A percentile compares a stretch with the other conserved stretches of the same genome.
Evolutionary conservation across 2,329 filamentous ascomycete species (phyloP).

Genomic region (Zymoseptoria brevis): DNA sequence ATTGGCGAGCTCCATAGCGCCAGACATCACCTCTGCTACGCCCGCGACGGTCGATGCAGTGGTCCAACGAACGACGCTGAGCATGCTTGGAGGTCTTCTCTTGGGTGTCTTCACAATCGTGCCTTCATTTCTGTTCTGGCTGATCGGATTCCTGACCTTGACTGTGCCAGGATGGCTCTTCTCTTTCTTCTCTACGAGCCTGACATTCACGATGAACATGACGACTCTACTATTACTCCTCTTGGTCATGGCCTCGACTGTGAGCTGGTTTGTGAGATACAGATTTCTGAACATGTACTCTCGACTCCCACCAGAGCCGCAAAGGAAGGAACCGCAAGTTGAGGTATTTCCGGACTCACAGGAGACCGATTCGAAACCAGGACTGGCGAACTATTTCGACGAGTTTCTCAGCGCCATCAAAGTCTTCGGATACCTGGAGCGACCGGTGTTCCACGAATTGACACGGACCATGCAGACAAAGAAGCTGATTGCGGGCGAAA

Average conservation of each 20-base stretch:
- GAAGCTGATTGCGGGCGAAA: conserved; percentile 93
- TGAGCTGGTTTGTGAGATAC: conserved; percentile 91
- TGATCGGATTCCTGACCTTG: conserved; percentile 77
- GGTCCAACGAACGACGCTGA: conserved; percentile 13
- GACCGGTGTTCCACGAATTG: conserved; percentile 94
- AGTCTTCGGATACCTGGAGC: conserved; percentile 93
- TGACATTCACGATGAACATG: conserved; percentile 98
- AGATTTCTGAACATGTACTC: conserved; percentile 97
- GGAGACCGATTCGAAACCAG: conserved; percentile 81
- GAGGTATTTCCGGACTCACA: conserved; percentile 92
- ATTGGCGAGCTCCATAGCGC: neutral
- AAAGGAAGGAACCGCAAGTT: conserved; percentile 89
- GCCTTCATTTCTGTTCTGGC: conserved; percentile 62
- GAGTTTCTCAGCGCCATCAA: conserved; percentile 98
- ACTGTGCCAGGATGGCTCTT: conserved; percentile 85
- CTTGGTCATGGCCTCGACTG: conserved; percentile 67
- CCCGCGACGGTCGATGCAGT: conserved; percentile 3
- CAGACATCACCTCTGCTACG: conserved; percentile 10
- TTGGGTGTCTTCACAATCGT: conserved; percentile 37
- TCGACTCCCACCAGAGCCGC: conserved; percentile 83
- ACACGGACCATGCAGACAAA: conserved; percentile 97
- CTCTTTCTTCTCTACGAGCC: conserved; percentile 78
- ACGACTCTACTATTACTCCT: conserved; percentile 86
- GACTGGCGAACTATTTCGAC: conserved; percentile 90
- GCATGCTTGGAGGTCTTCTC: conserved; percentile 28